A percentile compares a stretch with the other conserved stretches of the same genome.
Evolutionary conservation across 148 eudicot genomes (phyloP).

Genomic region (Pharnaceum exiguum): DNA sequence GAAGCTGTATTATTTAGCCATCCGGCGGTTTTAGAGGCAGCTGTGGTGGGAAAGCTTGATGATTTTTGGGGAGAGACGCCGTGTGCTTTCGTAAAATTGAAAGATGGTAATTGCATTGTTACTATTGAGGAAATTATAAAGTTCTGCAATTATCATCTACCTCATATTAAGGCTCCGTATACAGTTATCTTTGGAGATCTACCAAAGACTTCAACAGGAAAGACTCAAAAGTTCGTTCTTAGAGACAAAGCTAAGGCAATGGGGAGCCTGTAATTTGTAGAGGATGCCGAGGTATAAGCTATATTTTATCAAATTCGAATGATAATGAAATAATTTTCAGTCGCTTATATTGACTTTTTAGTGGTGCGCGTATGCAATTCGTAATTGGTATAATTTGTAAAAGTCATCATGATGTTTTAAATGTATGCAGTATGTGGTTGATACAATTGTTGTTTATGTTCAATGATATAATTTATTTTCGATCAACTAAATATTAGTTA

Average conservation of each 20-base stretch:
- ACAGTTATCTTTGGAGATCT: slow-evolving; percentile 42
- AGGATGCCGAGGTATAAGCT: too few species aligned
- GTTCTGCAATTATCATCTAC: slow-evolving; percentile 33
- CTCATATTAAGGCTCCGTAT: slow-evolving; percentile 43
- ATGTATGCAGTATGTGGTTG: too few species aligned
- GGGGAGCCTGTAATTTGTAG: too few species aligned
- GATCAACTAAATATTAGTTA: too few species aligned
- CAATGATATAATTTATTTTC: too few species aligned
- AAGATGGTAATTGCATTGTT: slow-evolving; percentile 11
- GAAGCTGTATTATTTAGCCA: slow-evolving; percentile 39
- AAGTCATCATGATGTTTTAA: too few species aligned
- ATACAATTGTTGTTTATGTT: too few species aligned
- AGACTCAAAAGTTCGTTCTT: slow-evolving; percentile 40
- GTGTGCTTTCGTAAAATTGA: slow-evolving; percentile 47
- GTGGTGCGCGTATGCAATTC: too few species aligned
- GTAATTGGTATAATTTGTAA: too few species aligned
- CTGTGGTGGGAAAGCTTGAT: slow-evolving; percentile 51
- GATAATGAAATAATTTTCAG: too few species aligned
- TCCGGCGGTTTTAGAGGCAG: slow-evolving; percentile 43
- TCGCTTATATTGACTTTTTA: too few species aligned
- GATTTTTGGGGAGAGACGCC: slow-evolving; percentile 54
- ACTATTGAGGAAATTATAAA: slow-evolving; percentile 28
- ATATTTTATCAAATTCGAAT: too few species aligned
- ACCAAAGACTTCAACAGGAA: slow-evolving; percentile 51
- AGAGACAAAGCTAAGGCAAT: slow-evolving; percentile 40